Conservation (phyloP, 257 asterid species). For the Solanum tacnaense region DNA sequence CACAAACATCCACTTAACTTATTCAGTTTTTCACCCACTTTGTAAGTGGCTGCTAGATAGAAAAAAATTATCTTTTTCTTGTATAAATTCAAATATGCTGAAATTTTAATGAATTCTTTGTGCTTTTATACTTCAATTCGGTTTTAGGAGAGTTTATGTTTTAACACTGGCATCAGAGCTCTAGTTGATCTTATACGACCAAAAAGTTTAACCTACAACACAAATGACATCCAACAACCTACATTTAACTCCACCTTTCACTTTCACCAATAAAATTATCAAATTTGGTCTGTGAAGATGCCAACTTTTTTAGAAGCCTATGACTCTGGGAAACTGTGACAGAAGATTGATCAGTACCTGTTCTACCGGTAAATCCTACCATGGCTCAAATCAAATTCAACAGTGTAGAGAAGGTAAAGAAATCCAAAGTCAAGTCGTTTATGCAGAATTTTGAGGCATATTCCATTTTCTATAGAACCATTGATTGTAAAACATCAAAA, state of each 20-base stretch:
- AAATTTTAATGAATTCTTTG: not conserved
- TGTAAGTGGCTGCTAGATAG: not conserved
- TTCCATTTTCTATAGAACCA: not conserved
- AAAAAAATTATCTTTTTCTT: not conserved
- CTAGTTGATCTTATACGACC: not conserved
- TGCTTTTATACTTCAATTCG: not conserved
- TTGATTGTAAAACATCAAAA: not conserved
- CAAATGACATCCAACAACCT: not conserved
- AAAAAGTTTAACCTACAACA: not conserved
- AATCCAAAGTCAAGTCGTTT: not conserved
- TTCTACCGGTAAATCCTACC: not conserved
- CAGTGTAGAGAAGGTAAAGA: not conserved
- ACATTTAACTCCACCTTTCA: not conserved
- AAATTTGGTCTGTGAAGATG: not conserved
- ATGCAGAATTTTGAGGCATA: not conserved
- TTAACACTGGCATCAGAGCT: not conserved
- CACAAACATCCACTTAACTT: not conserved
- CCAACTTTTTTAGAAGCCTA: not conserved
- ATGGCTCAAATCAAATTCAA: not conserved
- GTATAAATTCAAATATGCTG: not conserved
- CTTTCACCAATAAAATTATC: not conserved
- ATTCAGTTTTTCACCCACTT: not conserved
- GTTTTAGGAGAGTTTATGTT: not conserved
- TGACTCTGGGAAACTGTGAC: not conserved
- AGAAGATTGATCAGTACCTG: not conserved